phyloP scores from a whole-genome alignment of 805 yeast genomes.

The Candida ponderosae region DNA sequence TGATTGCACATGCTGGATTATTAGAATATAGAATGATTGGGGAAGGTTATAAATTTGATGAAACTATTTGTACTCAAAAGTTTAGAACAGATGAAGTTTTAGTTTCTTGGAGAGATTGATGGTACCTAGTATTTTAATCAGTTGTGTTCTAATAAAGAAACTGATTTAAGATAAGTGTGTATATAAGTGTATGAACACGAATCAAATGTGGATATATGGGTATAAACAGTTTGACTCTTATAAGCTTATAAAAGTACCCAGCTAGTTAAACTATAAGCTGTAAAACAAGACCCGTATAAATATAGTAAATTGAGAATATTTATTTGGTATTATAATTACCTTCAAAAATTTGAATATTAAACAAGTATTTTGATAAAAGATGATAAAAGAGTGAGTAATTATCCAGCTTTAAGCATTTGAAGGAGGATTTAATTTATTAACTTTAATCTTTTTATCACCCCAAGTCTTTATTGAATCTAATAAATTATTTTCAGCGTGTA shows the following conservation, averaged over 20 bases:
- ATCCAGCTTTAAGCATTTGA: constrained; percentile 37
- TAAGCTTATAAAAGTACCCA: too few relatives aligned
- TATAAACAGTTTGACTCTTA: too few relatives aligned
- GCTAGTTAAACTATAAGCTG: too few relatives aligned
- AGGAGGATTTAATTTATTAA: constrained; percentile 46
- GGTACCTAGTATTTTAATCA: background rate
- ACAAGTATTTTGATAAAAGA: background rate
- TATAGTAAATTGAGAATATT: too few relatives aligned
- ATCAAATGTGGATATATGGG: too few relatives aligned
- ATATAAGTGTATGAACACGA: too few relatives aligned
- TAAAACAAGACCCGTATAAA: too few relatives aligned
- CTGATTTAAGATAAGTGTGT: too few relatives aligned
- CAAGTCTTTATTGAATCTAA: constrained; percentile 46
- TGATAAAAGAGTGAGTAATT: too few relatives aligned
- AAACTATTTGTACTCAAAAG: constrained; percentile 87
- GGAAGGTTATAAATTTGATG: constrained; percentile 42
- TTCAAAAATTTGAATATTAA: too few relatives aligned
- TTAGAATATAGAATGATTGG: constrained; percentile 74
- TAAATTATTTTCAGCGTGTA: constrained; percentile 53
- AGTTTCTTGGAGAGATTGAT: constrained; percentile 76
- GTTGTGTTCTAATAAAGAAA: too few relatives aligned
- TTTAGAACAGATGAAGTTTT: constrained; percentile 92
- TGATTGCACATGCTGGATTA: constrained; percentile 98
- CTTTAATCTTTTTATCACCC: constrained; percentile 48
- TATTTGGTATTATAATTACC: too few relatives aligned